These are phyloP conservation scores for Boehmeria nivea DNA, from an alignment of 306 rosid genomes.

Conservation along the genomic window DNA sequence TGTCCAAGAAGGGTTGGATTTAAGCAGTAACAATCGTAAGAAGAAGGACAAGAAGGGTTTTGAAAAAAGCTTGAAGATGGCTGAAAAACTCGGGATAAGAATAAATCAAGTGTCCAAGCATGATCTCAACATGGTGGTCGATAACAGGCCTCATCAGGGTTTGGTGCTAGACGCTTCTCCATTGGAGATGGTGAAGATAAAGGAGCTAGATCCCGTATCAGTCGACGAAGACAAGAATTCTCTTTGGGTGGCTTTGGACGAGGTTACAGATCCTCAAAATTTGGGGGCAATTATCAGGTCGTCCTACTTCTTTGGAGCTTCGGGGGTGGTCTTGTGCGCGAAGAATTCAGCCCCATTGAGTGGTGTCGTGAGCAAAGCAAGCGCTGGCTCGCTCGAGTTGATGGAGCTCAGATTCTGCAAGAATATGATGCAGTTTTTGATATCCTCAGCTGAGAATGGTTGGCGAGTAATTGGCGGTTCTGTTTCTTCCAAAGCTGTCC, in stretches of 20 bases:
- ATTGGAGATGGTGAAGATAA: conserved; percentile 76
- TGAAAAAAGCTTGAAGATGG: conserved; percentile 68
- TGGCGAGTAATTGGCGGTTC: not conserved
- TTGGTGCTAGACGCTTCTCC: conserved; percentile 88
- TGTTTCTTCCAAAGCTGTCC: not conserved
- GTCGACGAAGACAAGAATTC: conserved; percentile 36
- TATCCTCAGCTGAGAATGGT: not conserved
- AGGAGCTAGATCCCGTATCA: conserved; percentile 67
- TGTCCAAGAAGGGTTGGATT: conserved; percentile 84
- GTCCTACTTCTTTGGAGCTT: not conserved
- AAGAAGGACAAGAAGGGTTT: conserved; percentile 96
- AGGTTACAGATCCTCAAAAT: conserved; percentile 55
- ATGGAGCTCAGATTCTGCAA: not conserved
- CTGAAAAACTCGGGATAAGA: conserved; percentile 57
- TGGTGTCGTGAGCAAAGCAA: conserved; percentile 93
- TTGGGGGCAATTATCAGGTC: not conserved
- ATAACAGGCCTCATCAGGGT: conserved; percentile 93
- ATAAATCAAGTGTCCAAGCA: conserved; percentile 75
- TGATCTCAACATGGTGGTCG: conserved; percentile 89
- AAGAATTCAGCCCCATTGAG: conserved; percentile 69
- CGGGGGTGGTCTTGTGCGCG: not conserved
- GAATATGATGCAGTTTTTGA: not conserved
- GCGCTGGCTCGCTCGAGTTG: conserved; percentile 51
- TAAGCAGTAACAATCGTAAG: conserved; percentile 73
- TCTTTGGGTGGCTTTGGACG: conserved; percentile 94